A percentile compares a stretch with the other conserved stretches of the same genome.
Evolutionary conservation across 2,329 filamentous ascomycete genomes (phyloP).

Genomic region (Pseudogymnoascus verrucosus): DNA sequence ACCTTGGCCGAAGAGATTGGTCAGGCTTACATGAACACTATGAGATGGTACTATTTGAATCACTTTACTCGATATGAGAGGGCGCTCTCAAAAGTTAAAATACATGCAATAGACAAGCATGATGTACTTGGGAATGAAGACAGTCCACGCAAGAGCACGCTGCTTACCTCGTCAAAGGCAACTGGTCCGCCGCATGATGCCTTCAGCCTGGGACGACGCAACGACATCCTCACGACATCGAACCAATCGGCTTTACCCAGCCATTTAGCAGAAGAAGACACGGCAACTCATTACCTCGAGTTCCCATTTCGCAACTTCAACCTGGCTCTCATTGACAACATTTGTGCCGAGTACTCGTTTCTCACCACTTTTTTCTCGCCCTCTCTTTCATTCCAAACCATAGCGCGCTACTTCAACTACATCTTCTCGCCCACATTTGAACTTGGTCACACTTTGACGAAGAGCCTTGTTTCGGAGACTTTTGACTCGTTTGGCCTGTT

Average conservation of each 20-base stretch:
- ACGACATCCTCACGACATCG: constrained; percentile 69
- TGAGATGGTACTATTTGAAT: constrained; percentile 95
- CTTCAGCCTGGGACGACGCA: constrained; percentile 78
- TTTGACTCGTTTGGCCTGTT: constrained; percentile 81
- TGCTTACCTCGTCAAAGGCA: constrained; percentile 44
- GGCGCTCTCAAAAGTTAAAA: constrained; percentile 73
- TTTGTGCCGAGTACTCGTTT: constrained; percentile 90
- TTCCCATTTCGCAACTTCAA: constrained; percentile 92
- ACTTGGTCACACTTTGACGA: constrained; percentile 72
- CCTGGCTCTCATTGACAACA: constrained; percentile 85
- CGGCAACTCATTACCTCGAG: constrained; percentile 78
- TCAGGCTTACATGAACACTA: constrained; percentile 93
- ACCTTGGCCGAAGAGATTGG: constrained; percentile 83
- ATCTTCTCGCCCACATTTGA: constrained; percentile 86
- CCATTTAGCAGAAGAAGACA: constrained; percentile 85
- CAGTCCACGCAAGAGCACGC: constrained; percentile 53
- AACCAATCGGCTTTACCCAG: constrained; percentile 74
- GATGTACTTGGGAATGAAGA: constrained; percentile 79
- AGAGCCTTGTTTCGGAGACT: constrained; percentile 64
- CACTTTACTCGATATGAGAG: constrained; percentile 85
- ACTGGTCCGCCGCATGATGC: constrained; percentile 66
- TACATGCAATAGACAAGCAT: constrained; percentile 74
- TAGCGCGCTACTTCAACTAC: constrained; percentile 75
- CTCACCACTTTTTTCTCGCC: constrained; percentile 83
- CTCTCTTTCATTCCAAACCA: constrained; percentile 62